Base-by-base conservation (phyloP, 1,139 yeast genomes). In the Candida sp. region DNA sequence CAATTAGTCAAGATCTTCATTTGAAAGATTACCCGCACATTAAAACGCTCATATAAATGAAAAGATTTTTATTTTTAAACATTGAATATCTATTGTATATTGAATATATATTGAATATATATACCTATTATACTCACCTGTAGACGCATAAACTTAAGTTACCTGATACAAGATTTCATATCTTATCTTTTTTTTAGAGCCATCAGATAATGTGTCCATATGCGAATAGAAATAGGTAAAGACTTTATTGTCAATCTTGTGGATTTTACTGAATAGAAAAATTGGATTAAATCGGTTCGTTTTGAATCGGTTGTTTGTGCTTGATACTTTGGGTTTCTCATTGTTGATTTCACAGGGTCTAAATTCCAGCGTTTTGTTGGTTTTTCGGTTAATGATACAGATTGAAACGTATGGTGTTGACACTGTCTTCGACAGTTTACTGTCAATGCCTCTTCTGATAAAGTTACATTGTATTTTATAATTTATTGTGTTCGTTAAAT, bases 191-290 rank as follows among this genome's bases (percentile, higher is more conserved):
- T n/a, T n/a, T 49, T 38, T 38, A 50, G 67, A 62, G 46, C 67
- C 70, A 65, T 61, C 76, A 77, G 72, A 56, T 76, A 68, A 73
- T 73, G 79, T 73, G 79, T 73, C 79, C 63, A 64, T 73, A 65
- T 73, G 79, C 79, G 75, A 50, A 73, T 57, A 73, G 30, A 22
- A 48, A 53, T 15, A n/a, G 8, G 22, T 21, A 23, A 25, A 25
- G 23, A n/a, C n/a, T 35, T 35, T 35, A 23, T 35, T 27, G 23
- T 35, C 23, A 4, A 11, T 35, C n/a, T 22, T 22, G 21, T 25
- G 9, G 6, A 25, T 25, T 25, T 9, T 6, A 25, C 9, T 9
- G 33, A 30, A 30, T 12, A n/a, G 33, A 30, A 30, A 30, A 25
- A 9, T 30, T 30, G 11, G 33, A 30, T 30, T 30, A 5, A n/a